A percentile compares a stretch with the other conserved stretches of the same genome.
These are phyloP conservation scores for Patellifolia procumbens DNA, from an alignment of 179 eudicot genomes.

Conservation along the genomic window DNA sequence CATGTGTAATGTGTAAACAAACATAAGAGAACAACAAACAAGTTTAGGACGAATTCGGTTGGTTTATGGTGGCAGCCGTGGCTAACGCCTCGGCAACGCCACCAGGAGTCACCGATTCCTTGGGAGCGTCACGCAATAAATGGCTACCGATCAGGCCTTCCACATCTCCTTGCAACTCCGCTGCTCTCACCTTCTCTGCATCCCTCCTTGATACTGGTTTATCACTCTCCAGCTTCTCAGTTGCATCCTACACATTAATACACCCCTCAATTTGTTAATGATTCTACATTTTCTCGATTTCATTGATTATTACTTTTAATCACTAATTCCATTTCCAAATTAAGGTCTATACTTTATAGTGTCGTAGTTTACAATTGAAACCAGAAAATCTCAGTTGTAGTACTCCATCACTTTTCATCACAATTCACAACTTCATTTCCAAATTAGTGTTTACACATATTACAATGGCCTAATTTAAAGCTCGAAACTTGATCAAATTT, in stretches of 20 bases:
- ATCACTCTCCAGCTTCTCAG: slow-evolving; percentile 29
- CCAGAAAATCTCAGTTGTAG: no score
- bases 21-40: neutral
- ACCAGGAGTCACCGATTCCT: slow-evolving; percentile 34
- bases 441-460: no score
- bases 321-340: no score
- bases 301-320: no score
- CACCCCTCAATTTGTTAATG: neutral
- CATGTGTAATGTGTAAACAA: neutral
- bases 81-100: slow-evolving; percentile 33
- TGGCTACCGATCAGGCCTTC: slow-evolving; percentile 31
- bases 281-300: neutral
- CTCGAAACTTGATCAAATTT: no score
- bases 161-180: slow-evolving; percentile 40
- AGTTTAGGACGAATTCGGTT: slow-evolving; percentile 2
- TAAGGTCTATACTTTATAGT: neutral
- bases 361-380: no score
- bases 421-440: no score
- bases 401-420: no score
- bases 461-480: no score
- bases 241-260: slow-evolving; percentile 29
- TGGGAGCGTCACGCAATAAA: slow-evolving; percentile 20
- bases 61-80: slow-evolving; percentile 37
- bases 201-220: slow-evolving; percentile 33
- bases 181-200: slow-evolving; percentile 37